Base-by-base conservation (phyloP, 2,329 filamentous ascomycete species). In the Xylariaceae sp. region DNA sequence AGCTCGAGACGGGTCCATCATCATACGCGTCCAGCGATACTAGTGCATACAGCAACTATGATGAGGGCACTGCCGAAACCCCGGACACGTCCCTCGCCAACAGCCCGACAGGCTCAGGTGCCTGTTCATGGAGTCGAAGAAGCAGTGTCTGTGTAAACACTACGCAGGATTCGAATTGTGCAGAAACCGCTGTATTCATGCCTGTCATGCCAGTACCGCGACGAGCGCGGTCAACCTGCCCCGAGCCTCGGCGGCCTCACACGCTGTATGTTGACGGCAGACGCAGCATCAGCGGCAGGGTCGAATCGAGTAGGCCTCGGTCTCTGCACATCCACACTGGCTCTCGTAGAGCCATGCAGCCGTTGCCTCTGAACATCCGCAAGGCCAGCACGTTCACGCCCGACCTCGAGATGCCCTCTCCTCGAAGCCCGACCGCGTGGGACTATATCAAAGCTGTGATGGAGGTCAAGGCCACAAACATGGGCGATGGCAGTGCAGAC, bases 361-460 rank as follows among this genome's bases (percentile, higher is more conserved):
- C 50, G 3, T n/a, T 37, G 24, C 48, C 54, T 9, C 37, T 40
- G 4, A 43, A 45, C 12, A 45, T 56, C 41, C 49, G 37, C 18
- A 52, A 50, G 36, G 43, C 42, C 9, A 38, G 38, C 30, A 48
- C 43, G 18, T 42, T 34, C 6, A 19, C 45, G 16, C 22, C 11
- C 38, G 34, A 41, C 17, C 19, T 40, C 30, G 19, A 49, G 30
- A 53, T 53, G 52, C 54, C 54, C 9, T 30, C 45, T 6, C 51
- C 52, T 13, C 33, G 41, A 26, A 22, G 39, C 3, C 51, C 49
- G 1, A 52, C 47, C 4, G 41, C 51, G 28, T 50, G 50, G 51
- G 49, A 51, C 34, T 48, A 53, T 33, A 45, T 55, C 19, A 52
- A 51, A 34, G 39, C 47, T 2, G 40, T 49, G 17, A 52, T 54